Base-by-base conservation (phyloP, 768 basidiomycete species). In the Amanita molliuscula region DNA sequence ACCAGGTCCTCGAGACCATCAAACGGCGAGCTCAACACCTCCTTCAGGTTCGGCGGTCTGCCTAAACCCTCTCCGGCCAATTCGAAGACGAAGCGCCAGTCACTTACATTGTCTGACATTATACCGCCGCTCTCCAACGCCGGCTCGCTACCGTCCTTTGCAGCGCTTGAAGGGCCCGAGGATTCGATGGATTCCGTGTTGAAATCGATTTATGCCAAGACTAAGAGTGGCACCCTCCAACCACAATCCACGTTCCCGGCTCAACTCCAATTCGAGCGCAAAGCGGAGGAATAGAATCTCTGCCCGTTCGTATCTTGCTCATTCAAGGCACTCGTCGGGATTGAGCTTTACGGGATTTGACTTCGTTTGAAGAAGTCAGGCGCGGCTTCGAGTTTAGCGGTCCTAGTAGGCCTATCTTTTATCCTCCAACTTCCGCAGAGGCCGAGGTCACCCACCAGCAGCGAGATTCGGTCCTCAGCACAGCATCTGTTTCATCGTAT, bases 401-500 rank as follows among this genome's bases (percentile, higher is more conserved):
- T 6, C 67, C 75, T n/a, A n/a, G 11, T 42, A 76, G 83, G 0
- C 79, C 82, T 1, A 67, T 75, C 1, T 87, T 85, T 62, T 88
- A 84, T 57, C 81, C 82, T 0, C 75, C 78, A 9, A 64, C 71
- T 25, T 64, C 61, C 2, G 64, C 66, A 8, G 58, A 63, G 29
- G 67, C 66, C 15, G 68, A 66, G 21, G 62, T 50, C 11, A 64
- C 59, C 40, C 77, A 82, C 43, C 58, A 59, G 7, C 70, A 68
- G 43, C 76, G 75, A 11, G 80, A 82, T 33, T 86, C 86, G 0
- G 45, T 79, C 10, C 76, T 82, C 63, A 88, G 84, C 58, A 81
- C 90, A 45, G 82, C 84, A 0, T 88, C 87, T 0, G 76, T 89
- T 4, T 89, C 88, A 0, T 88, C 87, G 0, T 88, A 85, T 52